Base-by-base conservation (phyloP, 345 rosid genomes). In the Clausena lansium region DNA sequence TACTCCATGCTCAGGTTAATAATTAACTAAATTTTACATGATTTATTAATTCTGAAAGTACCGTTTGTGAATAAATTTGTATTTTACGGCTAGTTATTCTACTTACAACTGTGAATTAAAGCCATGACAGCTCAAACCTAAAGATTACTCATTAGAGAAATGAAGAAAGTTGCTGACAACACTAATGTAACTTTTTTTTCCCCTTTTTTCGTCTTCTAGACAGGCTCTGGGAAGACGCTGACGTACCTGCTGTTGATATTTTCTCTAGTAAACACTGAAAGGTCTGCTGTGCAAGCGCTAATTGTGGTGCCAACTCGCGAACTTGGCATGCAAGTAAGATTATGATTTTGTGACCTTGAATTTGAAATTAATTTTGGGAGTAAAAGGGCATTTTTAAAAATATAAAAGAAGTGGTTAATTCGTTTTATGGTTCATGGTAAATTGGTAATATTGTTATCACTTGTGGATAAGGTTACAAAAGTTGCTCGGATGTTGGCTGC, bases 181-280 rank as follows among this genome's bases (percentile, higher is more conserved):
- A 52, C 71, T 80, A 74, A 77, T 80, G 67, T 73, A 70, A 7
- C 73, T 47, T 61, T 79, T 55, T 10, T 9, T 38, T 38, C 0
- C 50, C 17, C 10, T 2, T 1, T 80, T 87, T 67, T 82, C 85
- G 79, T 77, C 19, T 71, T 84, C 74, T 87, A 89, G 97, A 95
- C 97, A 89, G 97, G 98, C 83, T 93, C 97, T 27, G 98, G 98
- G 55, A 93, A 95, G 92, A 95, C 94, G 38, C 88, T 95, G 86
- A 90, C 98, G 3, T 93, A 95, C 82, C 70, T 95, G n/a, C 77
- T 93, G 55, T 80, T 85, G 84, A 87, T 95, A 71, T 86, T 87
- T 81, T 89, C 98, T 7, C 85, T 86, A 68, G 77, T 92, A 50
- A 89, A 93, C 65, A 82, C 93, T 65, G 85, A 86, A 81, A 84